phyloP scores from a whole-genome alignment of 352 stramenopile genomes.

The Globisporangium paroecandrum region DNA sequence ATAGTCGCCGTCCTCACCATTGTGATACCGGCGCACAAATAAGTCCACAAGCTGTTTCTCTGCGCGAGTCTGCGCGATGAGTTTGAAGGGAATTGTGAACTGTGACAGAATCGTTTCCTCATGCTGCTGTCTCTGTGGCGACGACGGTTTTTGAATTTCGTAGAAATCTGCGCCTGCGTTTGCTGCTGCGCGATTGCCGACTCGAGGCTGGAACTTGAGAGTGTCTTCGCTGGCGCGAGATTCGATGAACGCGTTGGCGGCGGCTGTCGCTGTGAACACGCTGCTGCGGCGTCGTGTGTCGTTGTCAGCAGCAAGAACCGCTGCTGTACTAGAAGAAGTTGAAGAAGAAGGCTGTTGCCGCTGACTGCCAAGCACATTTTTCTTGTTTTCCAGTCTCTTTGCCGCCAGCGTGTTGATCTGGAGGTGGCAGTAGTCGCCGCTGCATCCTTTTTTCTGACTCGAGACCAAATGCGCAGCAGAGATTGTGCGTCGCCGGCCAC shows the following conservation, averaged over 20 bases:
- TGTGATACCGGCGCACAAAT: slow-evolving; percentile 74
- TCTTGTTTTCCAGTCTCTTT: slow-evolving; percentile 40
- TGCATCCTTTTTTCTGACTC: slow-evolving; percentile 72
- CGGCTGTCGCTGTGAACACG: slow-evolving; percentile 43
- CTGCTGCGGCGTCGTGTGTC: slow-evolving; percentile 36
- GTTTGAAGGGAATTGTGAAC: slow-evolving; percentile 76
- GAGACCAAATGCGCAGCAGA: slow-evolving; percentile 66
- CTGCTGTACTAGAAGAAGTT: neutral
- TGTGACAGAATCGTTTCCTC: slow-evolving; percentile 13
- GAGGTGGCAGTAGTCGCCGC: slow-evolving; percentile 64
- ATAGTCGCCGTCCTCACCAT: slow-evolving; percentile 73
- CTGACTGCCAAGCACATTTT: slow-evolving; percentile 11
- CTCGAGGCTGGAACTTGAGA: slow-evolving; percentile 11
- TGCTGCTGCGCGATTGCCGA: slow-evolving; percentile 26
- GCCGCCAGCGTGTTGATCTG: slow-evolving; percentile 35
- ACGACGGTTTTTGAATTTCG: neutral
- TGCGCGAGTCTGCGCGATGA: slow-evolving; percentile 70
- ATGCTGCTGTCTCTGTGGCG: slow-evolving; percentile 18
- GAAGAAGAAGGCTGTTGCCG: slow-evolving; percentile 5
- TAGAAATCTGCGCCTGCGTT: slow-evolving; percentile 22
- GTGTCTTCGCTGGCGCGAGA: slow-evolving; percentile 28
- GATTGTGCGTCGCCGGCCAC: slow-evolving; percentile 41
- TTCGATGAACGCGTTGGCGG: slow-evolving; percentile 54
- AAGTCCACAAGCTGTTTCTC: slow-evolving; percentile 80
- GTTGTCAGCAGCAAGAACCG: slow-evolving; percentile 12